Evolutionary conservation across 306 rosid genomes (phyloP).

Genomic region (Vigna reflexopilosa): DNA sequence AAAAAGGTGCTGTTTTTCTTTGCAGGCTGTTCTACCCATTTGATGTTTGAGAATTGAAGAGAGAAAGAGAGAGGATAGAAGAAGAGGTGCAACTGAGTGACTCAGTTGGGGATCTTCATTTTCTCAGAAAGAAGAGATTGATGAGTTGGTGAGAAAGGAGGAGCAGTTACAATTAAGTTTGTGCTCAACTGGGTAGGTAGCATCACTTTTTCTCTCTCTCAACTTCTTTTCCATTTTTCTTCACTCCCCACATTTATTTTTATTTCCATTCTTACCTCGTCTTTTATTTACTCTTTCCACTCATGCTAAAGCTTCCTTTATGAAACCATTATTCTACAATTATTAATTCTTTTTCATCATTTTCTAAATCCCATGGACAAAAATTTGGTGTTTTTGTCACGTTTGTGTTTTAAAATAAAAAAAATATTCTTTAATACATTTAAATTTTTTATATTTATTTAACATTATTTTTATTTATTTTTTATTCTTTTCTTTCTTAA

Average conservation of each 20-base stretch:
- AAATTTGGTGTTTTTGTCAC: too few relatives aligned
- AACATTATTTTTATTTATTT: too few relatives aligned
- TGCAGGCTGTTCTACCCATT: slow-evolving; percentile 68
- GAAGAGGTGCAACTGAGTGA: slow-evolving; percentile 50
- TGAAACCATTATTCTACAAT: not conserved
- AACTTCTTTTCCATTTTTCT: not conserved
- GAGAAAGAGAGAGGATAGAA: not conserved
- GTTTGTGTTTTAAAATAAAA: too few relatives aligned
- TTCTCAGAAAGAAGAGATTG: slow-evolving; percentile 45
- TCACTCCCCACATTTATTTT: not conserved
- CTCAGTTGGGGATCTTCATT: slow-evolving; percentile 42
- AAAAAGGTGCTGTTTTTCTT: slow-evolving; percentile 56
- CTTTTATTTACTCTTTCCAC: not conserved
- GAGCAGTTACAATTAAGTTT: slow-evolving; percentile 56
- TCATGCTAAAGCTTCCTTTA: not conserved
- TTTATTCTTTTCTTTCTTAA: too few relatives aligned
- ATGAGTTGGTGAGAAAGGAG: slow-evolving; percentile 61
- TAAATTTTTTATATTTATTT: too few relatives aligned
- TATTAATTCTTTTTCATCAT: too few relatives aligned
- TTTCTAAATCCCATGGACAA: too few relatives aligned
- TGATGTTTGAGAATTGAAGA: not conserved
- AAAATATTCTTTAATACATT: too few relatives aligned
- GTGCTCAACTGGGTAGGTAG: slow-evolving; percentile 56
- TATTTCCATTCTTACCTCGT: not conserved
- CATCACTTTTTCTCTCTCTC: slow-evolving; percentile 29